Base-by-base conservation (phyloP, 768 basidiomycete species). In the Psilocybe sp. region DNA sequence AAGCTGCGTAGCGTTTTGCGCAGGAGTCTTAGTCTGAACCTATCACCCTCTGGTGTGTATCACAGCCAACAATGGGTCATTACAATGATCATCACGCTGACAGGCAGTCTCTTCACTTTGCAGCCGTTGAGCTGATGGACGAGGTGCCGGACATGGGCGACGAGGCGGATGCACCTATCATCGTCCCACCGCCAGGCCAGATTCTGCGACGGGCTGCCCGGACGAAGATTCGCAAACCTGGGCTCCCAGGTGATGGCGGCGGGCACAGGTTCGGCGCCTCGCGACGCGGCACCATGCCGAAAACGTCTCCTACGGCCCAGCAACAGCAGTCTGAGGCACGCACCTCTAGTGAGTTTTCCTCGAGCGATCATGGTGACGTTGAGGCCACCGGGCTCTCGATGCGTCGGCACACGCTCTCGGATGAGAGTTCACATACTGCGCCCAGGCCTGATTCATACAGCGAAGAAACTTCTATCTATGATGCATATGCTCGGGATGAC, bases 161-260 rank as follows among this genome's bases (percentile, higher is more conserved):
- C 53, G 92, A 92, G 58, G 84, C 84, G 4, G 92, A 97, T 66
- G 79, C 81, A n/a, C 95, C 95, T 18, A 89, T 97, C 60, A 90
- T 97, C 53, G 82, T 89, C 15, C 89, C 92, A 40, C 87, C 85
- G 19, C 92, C 92, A 1, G 90, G 90, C 6, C 89, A 85, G 65
- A 92, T 94, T 58, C 77, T 99, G 11, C 88, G 93, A 16, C 87
- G 97, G 34, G 82, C 93, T 9, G 93, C 93, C 4, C 84, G 96
- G 12, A 99, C 97, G 1, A 94, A 93, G 73, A 97, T 98, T 58
- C 87, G 96, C 33, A 99, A 98, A 71, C 75, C 85, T 12, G 80
- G 82, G 5, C 65, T 87, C 5, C 76, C 80, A 12, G 89, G 84
- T 18, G 91, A 89, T 66, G 89, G 87, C 10, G 84, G 80, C 32